These are phyloP conservation scores for Rhodotorula sp. DNA, from an alignment of 1,284 basidiomycete genomes.

Conservation along the genomic window DNA sequence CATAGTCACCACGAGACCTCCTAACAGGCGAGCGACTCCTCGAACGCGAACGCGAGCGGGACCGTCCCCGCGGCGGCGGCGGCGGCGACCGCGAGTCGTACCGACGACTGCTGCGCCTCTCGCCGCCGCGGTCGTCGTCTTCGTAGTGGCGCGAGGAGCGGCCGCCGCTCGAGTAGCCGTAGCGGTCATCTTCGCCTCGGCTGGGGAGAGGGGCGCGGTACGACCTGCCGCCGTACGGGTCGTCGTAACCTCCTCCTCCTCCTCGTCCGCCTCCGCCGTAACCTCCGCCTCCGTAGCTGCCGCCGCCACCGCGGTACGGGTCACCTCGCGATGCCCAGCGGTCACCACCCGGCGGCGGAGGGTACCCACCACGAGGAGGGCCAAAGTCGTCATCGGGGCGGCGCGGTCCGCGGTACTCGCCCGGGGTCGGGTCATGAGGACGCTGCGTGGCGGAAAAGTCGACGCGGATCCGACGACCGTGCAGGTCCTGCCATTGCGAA, in stretches of 20 bases:
- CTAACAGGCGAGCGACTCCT: too few relatives aligned
- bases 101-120: not conserved
- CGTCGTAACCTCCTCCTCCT: not conserved
- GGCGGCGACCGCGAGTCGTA: conserved; percentile 1
- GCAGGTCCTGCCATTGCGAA: conserved; percentile 66
- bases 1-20: not conserved
- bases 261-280: not conserved
- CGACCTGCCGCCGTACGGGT: not conserved
- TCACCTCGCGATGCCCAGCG: conserved; percentile 1
- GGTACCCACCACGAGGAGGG: not conserved
- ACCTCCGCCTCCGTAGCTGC: not conserved
- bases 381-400: conserved; percentile 54
- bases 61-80: not conserved
- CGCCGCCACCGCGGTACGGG: not conserved
- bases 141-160: conserved; percentile 4
- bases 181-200: conserved; percentile 5
- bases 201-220: not conserved
- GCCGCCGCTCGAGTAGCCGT: not conserved
- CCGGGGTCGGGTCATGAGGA: conserved; percentile 92
- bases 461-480: conserved; percentile 92
- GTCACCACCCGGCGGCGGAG: not conserved
- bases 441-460: conserved; percentile 93
- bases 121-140: conserved; percentile 1
- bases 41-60: too few relatives aligned
- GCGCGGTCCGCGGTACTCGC: conserved; percentile 94